Evolutionary conservation across 2,329 filamentous ascomycete genomes (phyloP), one percentile per base, ranked within the genome.

Genomic region (Elsinoe ampelina): DNA sequence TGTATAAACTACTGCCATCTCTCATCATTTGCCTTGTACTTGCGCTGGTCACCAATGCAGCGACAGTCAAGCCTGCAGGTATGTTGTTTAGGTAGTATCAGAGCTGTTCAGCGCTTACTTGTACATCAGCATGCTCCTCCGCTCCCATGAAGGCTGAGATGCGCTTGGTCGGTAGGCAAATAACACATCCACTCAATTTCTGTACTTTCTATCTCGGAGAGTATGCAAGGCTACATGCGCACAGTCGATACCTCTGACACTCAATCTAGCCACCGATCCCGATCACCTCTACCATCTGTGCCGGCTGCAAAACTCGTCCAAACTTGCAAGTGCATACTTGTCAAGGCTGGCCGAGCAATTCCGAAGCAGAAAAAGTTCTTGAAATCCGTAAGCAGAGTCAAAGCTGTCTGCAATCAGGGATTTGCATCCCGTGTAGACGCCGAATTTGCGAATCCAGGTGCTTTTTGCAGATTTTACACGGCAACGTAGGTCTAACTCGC

Each of bases 271-370:
- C 43, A 48, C 19, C 43, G 43, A 34, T 48, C 43, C 22, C 43
- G 43, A 48, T 48, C 43, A 30, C 43, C 43, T 48, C 43, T 48
- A 48, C 43, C 43, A 48, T 3, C 15, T 48, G 43, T 48, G 22
- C 43, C 43, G 43, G 43, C 43, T 48, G 19, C 43, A 48, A 48
- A 48, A 30, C 43, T 48, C 43, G 43, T 48, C 12, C 43, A 32
- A 48, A 48, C 43, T 48, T 48, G 43, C 15, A 48, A 48, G 26
- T 48, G 43, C 26, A 32, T 48, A 32, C 43, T 48, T 48, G 43
- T 26, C 19, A 3, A 32, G 34, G 43, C 43, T 34, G 43, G 43
- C 12, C 43, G 22, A 26, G 43, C 43, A 48, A 12, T 48, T 48
- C 43, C 43, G 22, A 48, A 48, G 43, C 43, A 48, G 22, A 34